Evolutionary conservation across 75 land plant species (phyloP), one percentile per base, ranked within the genome.

Genomic region (Pseudotsuga menziesii): DNA sequence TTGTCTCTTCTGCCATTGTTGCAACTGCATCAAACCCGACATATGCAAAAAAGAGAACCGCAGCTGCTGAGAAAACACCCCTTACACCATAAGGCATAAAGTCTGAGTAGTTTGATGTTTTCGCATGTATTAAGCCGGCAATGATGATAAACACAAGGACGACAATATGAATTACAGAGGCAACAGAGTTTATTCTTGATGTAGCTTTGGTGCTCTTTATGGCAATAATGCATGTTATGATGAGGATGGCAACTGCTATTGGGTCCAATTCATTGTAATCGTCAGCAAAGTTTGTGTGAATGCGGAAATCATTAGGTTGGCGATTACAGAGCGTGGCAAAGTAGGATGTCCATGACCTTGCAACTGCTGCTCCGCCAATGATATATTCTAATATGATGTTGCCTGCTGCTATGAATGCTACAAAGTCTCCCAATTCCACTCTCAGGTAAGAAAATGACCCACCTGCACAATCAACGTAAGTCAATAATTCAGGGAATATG

Each of bases 31-130:
- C 98, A 59, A 95, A 95, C 27, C 98, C 98, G 4, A 91, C 61
- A 74, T 95, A 95, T 2, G 98, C 93, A 78, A 95, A 95, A 84
- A 88, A 95, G 57, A 95, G 78, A n/a, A 95, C 85, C 2, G 95
- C 80, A 6, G 98, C 81, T 16, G 93, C 88, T 26, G 62, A 84
- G 78, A 94, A 84, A 29, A 92, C 58, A 5, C 98, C 94, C 9
- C 80, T 80, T 20, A 79, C 76, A 11, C 94, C 98, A 75, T 23
- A 84, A 3, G 93, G 98, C 16, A 82, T 39, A 77, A 92, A 94
- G 29, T 57, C 26, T 16, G 61, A 35, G 83, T 73, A 81, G 72
- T 83, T 94, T 19, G 35, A 15, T 27, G 87, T 1, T 58, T 92
- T 58, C 14, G 98, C 93, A 56, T 92, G 74, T 23, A 82, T 82